These are phyloP conservation scores for Pelargonium cotyledonis DNA, from an alignment of 441 rosid species.

Conservation along the genomic window DNA sequence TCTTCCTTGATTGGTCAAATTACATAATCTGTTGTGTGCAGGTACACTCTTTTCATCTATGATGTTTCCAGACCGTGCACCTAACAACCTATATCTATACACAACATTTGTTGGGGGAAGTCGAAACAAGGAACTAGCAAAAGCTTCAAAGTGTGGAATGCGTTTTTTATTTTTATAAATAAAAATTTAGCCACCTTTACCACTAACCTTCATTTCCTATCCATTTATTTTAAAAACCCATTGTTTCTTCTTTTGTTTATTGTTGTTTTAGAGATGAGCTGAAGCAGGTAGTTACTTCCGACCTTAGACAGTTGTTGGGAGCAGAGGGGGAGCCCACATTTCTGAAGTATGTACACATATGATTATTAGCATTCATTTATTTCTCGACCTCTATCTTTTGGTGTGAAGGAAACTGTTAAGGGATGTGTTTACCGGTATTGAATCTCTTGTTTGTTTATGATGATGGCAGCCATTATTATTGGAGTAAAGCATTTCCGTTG, in stretches of 20 bases:
- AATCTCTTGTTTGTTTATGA: conserved; percentile 16
- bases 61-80: conserved; percentile 97
- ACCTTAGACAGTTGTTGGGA: conserved; percentile 73
- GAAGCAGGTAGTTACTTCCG: conserved; percentile 73
- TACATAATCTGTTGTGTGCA: conserved; percentile 24
- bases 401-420: conserved; percentile 1
- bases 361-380: background rate
- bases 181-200: background rate
- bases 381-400: conserved; percentile 7
- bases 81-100: conserved; percentile 57
- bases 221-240: background rate
- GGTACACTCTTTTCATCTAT: conserved; percentile 95
- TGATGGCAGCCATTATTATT: conserved; percentile 67
- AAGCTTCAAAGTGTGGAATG: conserved; percentile 58
- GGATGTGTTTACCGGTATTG: background rate
- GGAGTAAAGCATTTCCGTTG: conserved; percentile 87
- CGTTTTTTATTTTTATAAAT: background rate
- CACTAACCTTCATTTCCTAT: background rate
- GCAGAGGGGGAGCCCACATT: conserved; percentile 81
- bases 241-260: background rate
- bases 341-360: conserved; percentile 51
- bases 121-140: conserved; percentile 81
- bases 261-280: conserved; percentile 55
- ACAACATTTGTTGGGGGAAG: conserved; percentile 95
- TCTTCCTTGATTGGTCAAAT: conserved; percentile 10